Conservation (phyloP, 1,139 yeast genomes). For the Hemisphaericaspora xylanilytica region DNA sequence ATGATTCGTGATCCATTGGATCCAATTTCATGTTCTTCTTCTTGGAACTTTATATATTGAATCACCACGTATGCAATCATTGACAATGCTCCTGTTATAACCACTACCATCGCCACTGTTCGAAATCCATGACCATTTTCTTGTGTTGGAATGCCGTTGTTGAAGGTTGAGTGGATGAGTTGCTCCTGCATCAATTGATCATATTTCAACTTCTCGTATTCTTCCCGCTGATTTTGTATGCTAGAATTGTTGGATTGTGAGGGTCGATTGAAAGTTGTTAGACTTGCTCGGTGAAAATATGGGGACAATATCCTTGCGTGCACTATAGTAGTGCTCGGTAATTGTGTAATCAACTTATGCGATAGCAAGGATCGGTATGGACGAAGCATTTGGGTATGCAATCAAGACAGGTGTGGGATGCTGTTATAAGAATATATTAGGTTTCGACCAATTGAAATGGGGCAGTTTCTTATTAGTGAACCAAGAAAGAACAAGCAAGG, state of each 20-base stretch:
- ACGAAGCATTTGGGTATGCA: no score
- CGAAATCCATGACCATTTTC: slow-evolving; percentile 14
- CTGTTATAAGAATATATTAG: no score
- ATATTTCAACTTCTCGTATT: slow-evolving; percentile 14
- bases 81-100: slow-evolving; percentile 24
- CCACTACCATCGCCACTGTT: slow-evolving; percentile 23
- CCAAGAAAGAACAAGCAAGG: no score
- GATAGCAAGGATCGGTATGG: no score
- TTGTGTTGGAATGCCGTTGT: slow-evolving; percentile 9
- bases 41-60: slow-evolving; percentile 20
- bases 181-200: slow-evolving; percentile 15
- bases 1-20: slow-evolving; percentile 1
- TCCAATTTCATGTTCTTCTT: slow-evolving; percentile 8
- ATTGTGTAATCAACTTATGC: no score
- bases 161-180: slow-evolving; percentile 13
- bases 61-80: slow-evolving; percentile 24
- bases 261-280: background rate
- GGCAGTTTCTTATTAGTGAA: no score
- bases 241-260: background rate
- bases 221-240: slow-evolving; percentile 4
- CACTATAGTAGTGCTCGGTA: no score
- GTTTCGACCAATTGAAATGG: no score
- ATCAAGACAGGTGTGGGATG: no score
- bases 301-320: no score
- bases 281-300: background rate